A percentile compares a stretch with the other conserved stretches of the same genome.
Evolutionary conservation across 2,329 filamentous ascomycete species (phyloP).

Genomic region (Fusarium transvaalense): DNA sequence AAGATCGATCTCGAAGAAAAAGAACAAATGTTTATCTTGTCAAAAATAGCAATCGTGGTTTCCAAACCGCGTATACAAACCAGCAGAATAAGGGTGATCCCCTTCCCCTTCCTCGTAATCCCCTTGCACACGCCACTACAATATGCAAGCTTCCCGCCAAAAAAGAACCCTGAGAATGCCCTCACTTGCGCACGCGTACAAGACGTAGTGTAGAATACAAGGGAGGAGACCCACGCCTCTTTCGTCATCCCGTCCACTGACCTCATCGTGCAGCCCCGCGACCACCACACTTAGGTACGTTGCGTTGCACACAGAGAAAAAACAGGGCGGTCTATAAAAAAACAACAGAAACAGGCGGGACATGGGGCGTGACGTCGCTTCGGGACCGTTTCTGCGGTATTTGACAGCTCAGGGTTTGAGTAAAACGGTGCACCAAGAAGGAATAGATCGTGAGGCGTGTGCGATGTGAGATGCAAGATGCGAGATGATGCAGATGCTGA

Average conservation of each 20-base stretch:
- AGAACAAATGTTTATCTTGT: conserved; percentile 1
- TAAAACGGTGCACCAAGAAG: conserved; percentile 22
- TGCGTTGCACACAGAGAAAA: conserved; percentile 9
- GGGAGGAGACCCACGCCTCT: conserved; percentile 13
- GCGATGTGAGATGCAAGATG: conserved; percentile 8
- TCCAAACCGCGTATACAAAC: neutral
- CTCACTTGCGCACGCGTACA: conserved; percentile 5
- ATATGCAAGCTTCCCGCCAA: conserved; percentile 18
- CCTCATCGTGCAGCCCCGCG: conserved; percentile 48
- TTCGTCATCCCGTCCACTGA: conserved; percentile 50
- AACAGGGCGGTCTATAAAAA: conserved; percentile 41
- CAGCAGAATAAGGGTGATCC: neutral
- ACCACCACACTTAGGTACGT: neutral
- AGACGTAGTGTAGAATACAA: neutral
- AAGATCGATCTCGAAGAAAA: conserved; percentile 11
- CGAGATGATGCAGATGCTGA: conserved; percentile 22
- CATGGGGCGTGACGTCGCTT: conserved; percentile 27
- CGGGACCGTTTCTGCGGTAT: conserved; percentile 14
- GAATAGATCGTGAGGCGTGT: conserved; percentile 4
- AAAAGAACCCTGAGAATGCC: conserved; percentile 29
- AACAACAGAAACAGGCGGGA: conserved; percentile 14
- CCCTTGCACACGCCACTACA: conserved; percentile 15
- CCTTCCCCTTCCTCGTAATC: conserved; percentile 14
- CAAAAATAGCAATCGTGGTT: conserved; percentile 5
- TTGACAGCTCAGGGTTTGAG: conserved; percentile 13